Conservation (phyloP, 2,329 filamentous ascomycete species). For the Sarocladium oryzae region DNA sequence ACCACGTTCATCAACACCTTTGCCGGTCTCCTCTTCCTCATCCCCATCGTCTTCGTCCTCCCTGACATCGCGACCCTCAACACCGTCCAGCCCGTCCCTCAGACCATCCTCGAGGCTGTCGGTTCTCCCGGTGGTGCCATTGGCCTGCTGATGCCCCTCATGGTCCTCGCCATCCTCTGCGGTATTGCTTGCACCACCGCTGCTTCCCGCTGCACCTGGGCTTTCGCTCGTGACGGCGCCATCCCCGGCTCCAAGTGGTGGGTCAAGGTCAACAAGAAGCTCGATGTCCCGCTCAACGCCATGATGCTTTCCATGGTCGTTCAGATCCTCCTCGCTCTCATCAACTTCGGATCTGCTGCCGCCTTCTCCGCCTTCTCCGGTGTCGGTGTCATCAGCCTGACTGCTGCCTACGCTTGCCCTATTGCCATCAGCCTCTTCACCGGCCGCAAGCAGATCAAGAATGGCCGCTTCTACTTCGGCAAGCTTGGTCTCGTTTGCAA, state of each 20-base stretch:
- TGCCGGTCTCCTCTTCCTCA: slow-evolving; percentile 60
- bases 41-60: slow-evolving; percentile 63
- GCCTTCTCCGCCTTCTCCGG: slow-evolving; percentile 70
- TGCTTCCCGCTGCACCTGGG: slow-evolving; percentile 60
- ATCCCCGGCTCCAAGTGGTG: slow-evolving; percentile 57
- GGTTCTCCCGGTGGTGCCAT: slow-evolving; percentile 56
- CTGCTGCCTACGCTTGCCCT: slow-evolving; percentile 60
- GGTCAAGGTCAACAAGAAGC: slow-evolving; percentile 53
- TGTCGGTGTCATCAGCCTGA: slow-evolving; percentile 64
- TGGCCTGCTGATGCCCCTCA: slow-evolving; percentile 55
- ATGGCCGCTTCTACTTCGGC: slow-evolving; percentile 56
- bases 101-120: slow-evolving; percentile 56
- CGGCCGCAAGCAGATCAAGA: slow-evolving; percentile 51
- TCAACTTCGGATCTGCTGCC: slow-evolving; percentile 63
- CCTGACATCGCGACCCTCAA: slow-evolving; percentile 50
- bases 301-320: slow-evolving; percentile 66
- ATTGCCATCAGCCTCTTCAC: slow-evolving; percentile 58
- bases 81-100: slow-evolving; percentile 56
- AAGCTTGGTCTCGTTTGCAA: slow-evolving; percentile 56
- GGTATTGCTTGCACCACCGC: slow-evolving; percentile 65
- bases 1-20: slow-evolving; percentile 62
- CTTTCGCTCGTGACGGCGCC: slow-evolving; percentile 64
- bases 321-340: slow-evolving; percentile 55
- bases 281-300: slow-evolving; percentile 62
- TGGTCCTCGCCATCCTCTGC: slow-evolving; percentile 60